Evolutionary conservation across 2,329 filamentous ascomycete genomes (phyloP).

Genomic region (Fusarium sambucinum): DNA sequence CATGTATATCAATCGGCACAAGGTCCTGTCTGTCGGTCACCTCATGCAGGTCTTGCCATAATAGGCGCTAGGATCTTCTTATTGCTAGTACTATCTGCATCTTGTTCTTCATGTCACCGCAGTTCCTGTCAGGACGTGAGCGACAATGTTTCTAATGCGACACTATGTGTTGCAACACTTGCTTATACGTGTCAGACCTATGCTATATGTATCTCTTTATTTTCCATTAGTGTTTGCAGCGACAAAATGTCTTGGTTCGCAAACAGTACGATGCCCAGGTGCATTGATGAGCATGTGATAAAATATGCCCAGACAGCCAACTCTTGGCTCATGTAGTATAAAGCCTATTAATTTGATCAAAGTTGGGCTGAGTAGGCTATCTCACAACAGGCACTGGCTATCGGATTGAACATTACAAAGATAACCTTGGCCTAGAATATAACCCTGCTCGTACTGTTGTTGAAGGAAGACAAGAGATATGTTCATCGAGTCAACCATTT

Average conservation of each 20-base stretch:
- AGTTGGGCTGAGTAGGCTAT: background rate
- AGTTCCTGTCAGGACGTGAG: constrained; percentile 19
- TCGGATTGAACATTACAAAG: background rate
- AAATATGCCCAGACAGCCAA: background rate
- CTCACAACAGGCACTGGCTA: background rate
- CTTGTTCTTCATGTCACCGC: constrained; percentile 24
- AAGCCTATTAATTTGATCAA: background rate
- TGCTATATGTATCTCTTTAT: background rate
- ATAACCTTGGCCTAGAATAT: background rate
- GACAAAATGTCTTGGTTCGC: background rate
- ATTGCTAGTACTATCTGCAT: constrained; percentile 14
- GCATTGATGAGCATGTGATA: constrained; percentile 39
- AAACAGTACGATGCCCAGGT: background rate
- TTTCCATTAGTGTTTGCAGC: background rate
- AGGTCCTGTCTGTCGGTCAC: background rate
- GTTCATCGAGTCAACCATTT: background rate
- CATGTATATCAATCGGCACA: constrained; percentile 17
- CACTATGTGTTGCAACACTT: constrained; percentile 11
- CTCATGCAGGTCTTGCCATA: constrained; percentile 12
- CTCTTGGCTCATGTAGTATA: background rate
- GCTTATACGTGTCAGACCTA: background rate
- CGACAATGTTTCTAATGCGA: constrained; percentile 9
- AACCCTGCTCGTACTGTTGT: background rate
- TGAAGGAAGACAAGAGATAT: background rate
- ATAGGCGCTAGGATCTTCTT: background rate